These are phyloP conservation scores for Rhododendron kiyosumense DNA, from an alignment of 148 eudicot species.

Conservation along the genomic window DNA sequence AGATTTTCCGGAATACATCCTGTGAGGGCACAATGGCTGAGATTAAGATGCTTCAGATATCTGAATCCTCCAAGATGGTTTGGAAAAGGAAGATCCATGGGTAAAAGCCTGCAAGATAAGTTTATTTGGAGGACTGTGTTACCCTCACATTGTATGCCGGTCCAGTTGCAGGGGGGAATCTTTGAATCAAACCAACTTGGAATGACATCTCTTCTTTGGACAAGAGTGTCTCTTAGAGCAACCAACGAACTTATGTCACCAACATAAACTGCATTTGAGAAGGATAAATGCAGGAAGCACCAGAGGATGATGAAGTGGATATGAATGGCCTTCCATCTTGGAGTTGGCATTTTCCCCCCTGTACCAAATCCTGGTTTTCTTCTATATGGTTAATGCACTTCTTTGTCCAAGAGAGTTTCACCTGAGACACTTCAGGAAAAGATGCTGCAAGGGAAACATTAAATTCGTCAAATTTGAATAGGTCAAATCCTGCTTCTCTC, in stretches of 20 bases:
- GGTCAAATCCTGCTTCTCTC: neutral
- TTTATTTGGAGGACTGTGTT: conserved; percentile 35
- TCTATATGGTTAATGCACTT: neutral
- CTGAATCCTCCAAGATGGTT: conserved; percentile 38
- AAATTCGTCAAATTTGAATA: neutral
- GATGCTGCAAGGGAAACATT: conserved; percentile 5
- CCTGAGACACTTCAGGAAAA: neutral
- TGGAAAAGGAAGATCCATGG: conserved; percentile 62
- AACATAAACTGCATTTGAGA: conserved; percentile 19
- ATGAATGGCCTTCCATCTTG: conserved; percentile 1
- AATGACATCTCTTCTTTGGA: conserved; percentile 31
- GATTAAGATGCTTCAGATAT: conserved; percentile 54
- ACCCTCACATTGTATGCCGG: conserved; percentile 59
- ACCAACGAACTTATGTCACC: conserved; percentile 38
- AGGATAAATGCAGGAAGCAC: conserved; percentile 25
- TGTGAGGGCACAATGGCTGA: conserved; percentile 63
- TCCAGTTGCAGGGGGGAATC: conserved; percentile 62
- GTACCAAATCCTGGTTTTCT: neutral
- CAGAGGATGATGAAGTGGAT: conserved; percentile 16
- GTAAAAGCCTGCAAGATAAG: conserved; percentile 38
- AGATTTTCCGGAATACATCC: conserved; percentile 48
- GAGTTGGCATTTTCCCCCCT: conserved; percentile 1
- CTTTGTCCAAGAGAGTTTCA: neutral
- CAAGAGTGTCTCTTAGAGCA: conserved; percentile 43
- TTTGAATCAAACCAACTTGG: conserved; percentile 60